phyloP scores from a whole-genome alignment of 2,329 filamentous ascomycete species.

The Sarocladium kiliense region DNA sequence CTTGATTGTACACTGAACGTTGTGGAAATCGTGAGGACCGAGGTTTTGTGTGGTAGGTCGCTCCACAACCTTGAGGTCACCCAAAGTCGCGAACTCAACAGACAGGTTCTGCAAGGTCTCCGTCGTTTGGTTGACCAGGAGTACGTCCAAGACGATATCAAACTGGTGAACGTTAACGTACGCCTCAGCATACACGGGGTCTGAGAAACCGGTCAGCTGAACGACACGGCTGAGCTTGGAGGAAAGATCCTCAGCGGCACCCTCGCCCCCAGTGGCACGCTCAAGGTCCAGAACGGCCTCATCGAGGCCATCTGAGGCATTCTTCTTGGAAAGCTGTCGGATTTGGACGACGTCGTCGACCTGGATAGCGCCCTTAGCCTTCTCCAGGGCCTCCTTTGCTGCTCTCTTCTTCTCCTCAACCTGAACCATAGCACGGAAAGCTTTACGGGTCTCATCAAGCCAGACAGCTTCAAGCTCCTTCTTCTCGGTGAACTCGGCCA shows the following conservation, averaged over 20 bases:
- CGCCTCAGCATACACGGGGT: conserved; percentile 96
- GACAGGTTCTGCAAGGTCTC: conserved; percentile 96
- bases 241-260: conserved; percentile 74
- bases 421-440: conserved; percentile 95
- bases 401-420: conserved; percentile 96
- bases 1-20: conserved; percentile 98
- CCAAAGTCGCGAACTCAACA: conserved; percentile 96
- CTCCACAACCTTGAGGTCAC: conserved; percentile 96
- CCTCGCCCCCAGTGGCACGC: conserved; percentile 88
- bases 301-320: conserved; percentile 72
- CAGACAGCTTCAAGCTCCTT: conserved; percentile 91
- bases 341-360: conserved; percentile 94
- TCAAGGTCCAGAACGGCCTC: conserved; percentile 87
- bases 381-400: conserved; percentile 88
- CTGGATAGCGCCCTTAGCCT: conserved; percentile 89
- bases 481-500: conserved; percentile 84
- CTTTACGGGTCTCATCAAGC: conserved; percentile 89
- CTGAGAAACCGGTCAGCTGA: conserved; percentile 95
- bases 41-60: conserved; percentile 94
- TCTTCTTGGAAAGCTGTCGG: conserved; percentile 89
- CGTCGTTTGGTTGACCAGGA: conserved; percentile 94
- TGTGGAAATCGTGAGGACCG: conserved; percentile 92
- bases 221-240: conserved; percentile 96
- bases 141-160: conserved; percentile 93
- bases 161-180: conserved; percentile 99